Base-by-base conservation (phyloP, 2,329 filamentous ascomycete genomes). In the Penicillium vulpinum region DNA sequence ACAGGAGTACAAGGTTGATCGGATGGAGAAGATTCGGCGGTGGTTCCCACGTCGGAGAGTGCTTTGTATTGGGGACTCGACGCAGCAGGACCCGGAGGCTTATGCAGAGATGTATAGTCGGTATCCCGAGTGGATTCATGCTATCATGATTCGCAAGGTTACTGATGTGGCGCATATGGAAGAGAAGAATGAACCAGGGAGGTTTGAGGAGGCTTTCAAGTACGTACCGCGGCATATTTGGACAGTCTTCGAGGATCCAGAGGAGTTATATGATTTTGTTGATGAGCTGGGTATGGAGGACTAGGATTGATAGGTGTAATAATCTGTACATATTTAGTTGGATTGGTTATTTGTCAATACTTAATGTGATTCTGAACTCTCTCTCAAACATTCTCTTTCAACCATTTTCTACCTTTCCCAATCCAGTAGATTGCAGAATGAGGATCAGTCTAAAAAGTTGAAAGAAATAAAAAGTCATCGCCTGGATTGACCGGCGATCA, bases 61-160 rank as follows among this genome's bases (percentile, higher is more conserved):
- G 76, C 85, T 97, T 60, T 88, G 88, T 64, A 87, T 97, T 62
- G 93, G 93, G 0, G 93, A 97, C 75, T 93, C 88, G 38, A 97
- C 92, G 0, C 93, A 97, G 75, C 88, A 85, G 26, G 93, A 97
- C 66, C 92, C 93, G 0, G 93, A 97, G 72, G 85, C 90, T 0
- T 97, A 97, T 69, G 92, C 88, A 28, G 87, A 92, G 64, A 86
- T 91, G 75, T 92, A 82, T 60, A 73, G 86, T 51, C 81, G 82
- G 47, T 84, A 87, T 60, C 87, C 88, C 0, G 85, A 83, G 7
- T 97, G 92, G 91, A 85, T 97, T 59, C 85, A 85, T 59, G 83
- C 89, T 13, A 94, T 97, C 45, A 88, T 90, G 62, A 96, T 97
- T 67, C 85, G 92, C 52, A 93, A 90, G 70, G 91, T 94, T 0